Evolutionary conservation across 2,329 filamentous ascomycete genomes (phyloP).

Genomic region (Aspergillus transmontanensis): DNA sequence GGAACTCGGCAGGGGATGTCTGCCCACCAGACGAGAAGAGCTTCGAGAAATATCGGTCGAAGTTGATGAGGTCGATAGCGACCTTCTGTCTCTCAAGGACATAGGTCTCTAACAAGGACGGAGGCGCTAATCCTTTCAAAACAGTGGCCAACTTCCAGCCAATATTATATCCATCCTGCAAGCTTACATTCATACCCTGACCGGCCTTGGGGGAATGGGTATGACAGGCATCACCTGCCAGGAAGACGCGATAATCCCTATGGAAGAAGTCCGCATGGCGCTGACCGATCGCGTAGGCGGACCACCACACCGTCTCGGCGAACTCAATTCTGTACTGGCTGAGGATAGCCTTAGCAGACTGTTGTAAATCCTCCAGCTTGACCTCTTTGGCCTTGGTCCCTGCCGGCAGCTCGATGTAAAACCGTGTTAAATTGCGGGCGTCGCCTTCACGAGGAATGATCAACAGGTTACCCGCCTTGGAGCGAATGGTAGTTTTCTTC

Average conservation of each 20-base stretch:
- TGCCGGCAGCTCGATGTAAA: conserved; percentile 62
- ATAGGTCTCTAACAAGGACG: conserved; percentile 55
- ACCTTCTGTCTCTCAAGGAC: conserved; percentile 56
- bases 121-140: conserved; percentile 47
- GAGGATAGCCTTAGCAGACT: conserved; percentile 56
- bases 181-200: conserved; percentile 57
- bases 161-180: conserved; percentile 64
- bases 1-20: conserved; percentile 54
- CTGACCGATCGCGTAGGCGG: conserved; percentile 71
- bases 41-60: conserved; percentile 58
- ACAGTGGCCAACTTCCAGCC: conserved; percentile 62
- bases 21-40: conserved; percentile 53
- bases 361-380: conserved; percentile 56
- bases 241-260: conserved; percentile 66
- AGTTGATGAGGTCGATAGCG: conserved; percentile 61
- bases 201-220: conserved; percentile 74
- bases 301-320: conserved; percentile 66
- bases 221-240: conserved; percentile 69
- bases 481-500: conserved; percentile 53
- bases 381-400: conserved; percentile 56
- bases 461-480: conserved; percentile 48
- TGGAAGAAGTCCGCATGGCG: conserved; percentile 71
- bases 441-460: conserved; percentile 59
- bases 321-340: conserved; percentile 58
- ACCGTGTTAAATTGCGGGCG: conserved; percentile 58